These are phyloP conservation scores for Claviceps cyperi DNA, from an alignment of 2,329 filamentous ascomycete species.

Conservation along the genomic window DNA sequence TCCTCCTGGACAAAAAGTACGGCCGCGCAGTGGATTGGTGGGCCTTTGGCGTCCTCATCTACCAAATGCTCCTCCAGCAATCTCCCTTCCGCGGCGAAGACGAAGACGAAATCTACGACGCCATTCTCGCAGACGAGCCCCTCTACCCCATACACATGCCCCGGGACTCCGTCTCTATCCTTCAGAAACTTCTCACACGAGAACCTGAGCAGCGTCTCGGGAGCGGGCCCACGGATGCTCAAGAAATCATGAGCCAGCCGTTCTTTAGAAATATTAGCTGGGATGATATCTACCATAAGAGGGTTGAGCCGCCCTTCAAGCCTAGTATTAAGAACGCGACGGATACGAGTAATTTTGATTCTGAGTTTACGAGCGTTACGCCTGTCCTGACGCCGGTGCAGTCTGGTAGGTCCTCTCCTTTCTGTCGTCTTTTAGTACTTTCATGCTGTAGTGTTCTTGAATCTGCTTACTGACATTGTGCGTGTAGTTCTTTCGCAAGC, in stretches of 20 bases:
- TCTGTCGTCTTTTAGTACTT: background rate
- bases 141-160: constrained; percentile 99
- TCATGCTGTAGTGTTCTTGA: background rate
- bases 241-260: constrained; percentile 97
- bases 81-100: constrained; percentile 98
- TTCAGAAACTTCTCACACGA: constrained; percentile 91
- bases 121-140: constrained; percentile 92
- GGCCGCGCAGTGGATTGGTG: constrained; percentile 97
- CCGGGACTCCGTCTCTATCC: constrained; percentile 87
- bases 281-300: constrained; percentile 97
- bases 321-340: constrained; percentile 82
- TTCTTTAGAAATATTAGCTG: constrained; percentile 98
- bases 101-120: constrained; percentile 98
- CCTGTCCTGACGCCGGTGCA: constrained; percentile 94
- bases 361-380: constrained; percentile 95
- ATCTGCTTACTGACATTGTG: background rate
- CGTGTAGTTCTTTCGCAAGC: constrained; percentile 77
- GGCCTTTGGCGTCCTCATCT: constrained; percentile 97
- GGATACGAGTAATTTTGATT: constrained; percentile 99
- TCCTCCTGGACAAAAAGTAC: constrained; percentile 96
- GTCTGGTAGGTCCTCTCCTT: constrained; percentile 57
- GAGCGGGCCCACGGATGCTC: constrained; percentile 88
- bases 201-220: constrained; percentile 89
- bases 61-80: constrained; percentile 98
- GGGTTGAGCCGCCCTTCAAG: constrained; percentile 75